A percentile compares a stretch with the other conserved stretches of the same genome.
Conservation (phyloP, 2,329 filamentous ascomycete species). For the Chrysoporthe deuterocubensis region DNA sequence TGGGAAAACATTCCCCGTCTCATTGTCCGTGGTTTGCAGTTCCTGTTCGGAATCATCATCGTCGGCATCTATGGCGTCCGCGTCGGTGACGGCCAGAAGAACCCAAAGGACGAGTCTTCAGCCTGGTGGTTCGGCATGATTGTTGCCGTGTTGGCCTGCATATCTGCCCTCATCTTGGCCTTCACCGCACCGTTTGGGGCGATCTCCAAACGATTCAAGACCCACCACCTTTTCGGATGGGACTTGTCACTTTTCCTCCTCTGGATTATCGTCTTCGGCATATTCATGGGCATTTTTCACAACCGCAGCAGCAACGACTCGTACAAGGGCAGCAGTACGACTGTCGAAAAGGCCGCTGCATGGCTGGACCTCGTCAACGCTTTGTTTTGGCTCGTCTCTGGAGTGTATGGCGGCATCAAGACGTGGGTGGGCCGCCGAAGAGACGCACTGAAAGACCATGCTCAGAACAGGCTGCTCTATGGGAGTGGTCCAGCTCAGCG, state of each 20-base stretch:
- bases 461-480: conserved; percentile 43
- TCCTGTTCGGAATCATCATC: conserved; percentile 70
- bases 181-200: conserved; percentile 42
- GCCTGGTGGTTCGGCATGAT: conserved; percentile 70
- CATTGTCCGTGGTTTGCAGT: conserved; percentile 67
- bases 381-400: conserved; percentile 64
- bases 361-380: conserved; percentile 73
- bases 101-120: conserved; percentile 34
- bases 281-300: conserved; percentile 75
- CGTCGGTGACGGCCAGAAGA: conserved; percentile 49
- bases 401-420: conserved; percentile 46
- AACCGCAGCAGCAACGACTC: conserved; percentile 56
- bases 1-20: conserved; percentile 54
- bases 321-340: conserved; percentile 49
- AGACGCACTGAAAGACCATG: conserved; percentile 43
- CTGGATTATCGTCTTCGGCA: conserved; percentile 72
- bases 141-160: conserved; percentile 57
- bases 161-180: conserved; percentile 53
- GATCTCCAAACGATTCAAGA: conserved; percentile 42
- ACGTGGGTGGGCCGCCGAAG: conserved; percentile 47
- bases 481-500: not conserved
- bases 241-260: conserved; percentile 48
- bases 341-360: conserved; percentile 70
- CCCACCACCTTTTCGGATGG: conserved; percentile 50
- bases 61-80: conserved; percentile 71